Base-by-base conservation (phyloP, 495 filamentous ascomycete genomes). In the Xylaria intraflava region DNA sequence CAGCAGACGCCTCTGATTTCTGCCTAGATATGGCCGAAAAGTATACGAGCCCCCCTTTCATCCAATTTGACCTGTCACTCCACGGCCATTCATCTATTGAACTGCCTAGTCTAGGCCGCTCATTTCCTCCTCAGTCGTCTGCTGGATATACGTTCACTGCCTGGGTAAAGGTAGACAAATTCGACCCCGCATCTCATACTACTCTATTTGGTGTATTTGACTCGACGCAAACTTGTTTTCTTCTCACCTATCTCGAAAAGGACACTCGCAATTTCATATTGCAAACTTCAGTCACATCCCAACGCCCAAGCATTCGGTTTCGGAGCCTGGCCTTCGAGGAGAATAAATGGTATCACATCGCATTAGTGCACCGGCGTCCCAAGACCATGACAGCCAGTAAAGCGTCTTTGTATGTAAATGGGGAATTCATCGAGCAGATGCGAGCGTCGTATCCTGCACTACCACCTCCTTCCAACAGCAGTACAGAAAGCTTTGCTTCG, bases 191-290 rank as follows among this genome's bases (percentile, higher is more conserved):
- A 27, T 85, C 86, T 12, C 94, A 97, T 68, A 96, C 93, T 1
- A 98, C 93, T 3, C 76, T 98, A 6, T 98, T 98, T 69, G 93
- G 93, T 3, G 89, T 91, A 10, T 97, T 95, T 67, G 93, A 98
- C 71, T 75, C 85, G 0, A 89, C 81, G 16, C 93, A 98, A 62
- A 90, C 87, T 0, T 98, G 94, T 69, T 98, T 98, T 58, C 74
- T 97, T 29, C 81, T 98, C 39, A 87, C 86, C 20, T 98, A 97
- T 65, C 78, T 98, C 22, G 93, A 98, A 67, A 89, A 86, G 62
- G 90, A 97, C 64, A 94, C 89, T n/a, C 83, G 80, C 24, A 90
- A 95, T 63, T 90, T 98, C 57, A 97, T 98, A 62, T 75, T 98
- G 20, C 93, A 98, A 66, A 97, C 93, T 30, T 96, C 94, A 11